phyloP scores from a whole-genome alignment of 2,329 filamentous ascomycete species.

The Hypoxylon sp. region DNA sequence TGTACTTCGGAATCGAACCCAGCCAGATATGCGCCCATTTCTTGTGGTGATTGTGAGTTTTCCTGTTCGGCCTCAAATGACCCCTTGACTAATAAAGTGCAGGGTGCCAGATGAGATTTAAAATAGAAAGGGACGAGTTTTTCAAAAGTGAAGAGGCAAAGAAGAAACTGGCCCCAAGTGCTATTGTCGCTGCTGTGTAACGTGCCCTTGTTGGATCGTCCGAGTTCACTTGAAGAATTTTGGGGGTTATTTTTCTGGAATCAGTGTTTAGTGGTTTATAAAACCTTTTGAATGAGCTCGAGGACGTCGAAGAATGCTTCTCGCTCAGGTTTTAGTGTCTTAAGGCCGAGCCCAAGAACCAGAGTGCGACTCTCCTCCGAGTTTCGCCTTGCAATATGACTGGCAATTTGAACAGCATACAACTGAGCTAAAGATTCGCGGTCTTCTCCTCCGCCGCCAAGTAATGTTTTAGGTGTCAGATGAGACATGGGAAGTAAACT shows the following conservation, averaged over 20 bases:
- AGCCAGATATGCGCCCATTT: conserved; percentile 60
- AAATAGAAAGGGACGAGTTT: conserved; percentile 44
- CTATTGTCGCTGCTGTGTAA: conserved; percentile 34
- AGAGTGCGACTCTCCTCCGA: conserved; percentile 69
- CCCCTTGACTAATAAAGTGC: conserved; percentile 3
- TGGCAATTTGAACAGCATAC: conserved; percentile 88
- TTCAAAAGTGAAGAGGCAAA: conserved; percentile 37
- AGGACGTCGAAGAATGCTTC: conserved; percentile 71
- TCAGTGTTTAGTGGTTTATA: conserved; percentile 48
- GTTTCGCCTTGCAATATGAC: conserved; percentile 75
- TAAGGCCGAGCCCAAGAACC: conserved; percentile 68
- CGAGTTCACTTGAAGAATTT: not conserved
- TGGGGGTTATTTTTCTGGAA: conserved; percentile 1
- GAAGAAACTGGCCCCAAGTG: conserved; percentile 40
- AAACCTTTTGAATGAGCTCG: conserved; percentile 67
- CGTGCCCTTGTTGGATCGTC: not conserved
- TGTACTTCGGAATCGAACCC: conserved; percentile 57
- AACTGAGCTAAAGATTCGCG: conserved; percentile 87
- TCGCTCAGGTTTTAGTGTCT: conserved; percentile 58
- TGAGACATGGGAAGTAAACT: conserved; percentile 76
- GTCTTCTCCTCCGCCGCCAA: conserved; percentile 82
- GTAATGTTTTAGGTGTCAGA: conserved; percentile 84
- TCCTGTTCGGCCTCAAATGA: not conserved
- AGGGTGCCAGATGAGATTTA: conserved; percentile 49
- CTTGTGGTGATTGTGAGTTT: conserved; percentile 55